phyloP scores from a whole-genome alignment of 2,329 filamentous ascomycete genomes.

The Paracamarosporium sp. region DNA sequence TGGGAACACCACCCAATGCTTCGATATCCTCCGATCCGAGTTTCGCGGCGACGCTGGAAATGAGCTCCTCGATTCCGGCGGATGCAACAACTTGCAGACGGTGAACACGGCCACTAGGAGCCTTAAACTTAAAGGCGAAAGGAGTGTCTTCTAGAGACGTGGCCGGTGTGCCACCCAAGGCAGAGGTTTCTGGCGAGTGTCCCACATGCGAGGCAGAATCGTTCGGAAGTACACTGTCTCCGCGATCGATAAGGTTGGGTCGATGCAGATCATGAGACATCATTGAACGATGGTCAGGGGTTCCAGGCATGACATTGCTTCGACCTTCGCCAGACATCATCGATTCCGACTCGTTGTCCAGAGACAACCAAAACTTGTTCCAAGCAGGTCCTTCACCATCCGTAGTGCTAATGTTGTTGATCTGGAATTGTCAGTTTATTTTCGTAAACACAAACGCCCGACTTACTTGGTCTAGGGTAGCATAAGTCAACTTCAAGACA shows the following conservation, averaged over 20 bases:
- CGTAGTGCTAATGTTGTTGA: slow-evolving; percentile 87
- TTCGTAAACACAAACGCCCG: not conserved
- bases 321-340: slow-evolving; percentile 92
- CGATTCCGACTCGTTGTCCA: slow-evolving; percentile 93
- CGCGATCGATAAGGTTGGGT: slow-evolving; percentile 64
- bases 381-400: slow-evolving; percentile 95
- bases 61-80: slow-evolving; percentile 80
- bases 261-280: slow-evolving; percentile 80
- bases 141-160: slow-evolving; percentile 70
- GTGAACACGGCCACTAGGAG: slow-evolving; percentile 92
- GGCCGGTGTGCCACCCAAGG: slow-evolving; percentile 63
- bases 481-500: slow-evolving; percentile 96
- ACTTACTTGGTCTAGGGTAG: slow-evolving; percentile 89
- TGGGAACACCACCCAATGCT: slow-evolving; percentile 79
- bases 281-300: slow-evolving; percentile 73
- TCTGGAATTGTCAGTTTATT: slow-evolving; percentile 50
- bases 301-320: slow-evolving; percentile 67
- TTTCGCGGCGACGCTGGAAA: slow-evolving; percentile 80
- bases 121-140: slow-evolving; percentile 99
- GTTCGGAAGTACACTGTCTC: slow-evolving; percentile 87
- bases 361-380: slow-evolving; percentile 99
- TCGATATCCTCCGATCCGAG: slow-evolving; percentile 79
- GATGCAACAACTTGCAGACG: slow-evolving; percentile 83
- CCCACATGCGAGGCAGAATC: slow-evolving; percentile 96
- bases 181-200: slow-evolving; percentile 74